Evolutionary conservation across 106 monocot genomes (phyloP), one percentile per base, ranked within the genome.

Genomic region (Dendrobium officinale): DNA sequence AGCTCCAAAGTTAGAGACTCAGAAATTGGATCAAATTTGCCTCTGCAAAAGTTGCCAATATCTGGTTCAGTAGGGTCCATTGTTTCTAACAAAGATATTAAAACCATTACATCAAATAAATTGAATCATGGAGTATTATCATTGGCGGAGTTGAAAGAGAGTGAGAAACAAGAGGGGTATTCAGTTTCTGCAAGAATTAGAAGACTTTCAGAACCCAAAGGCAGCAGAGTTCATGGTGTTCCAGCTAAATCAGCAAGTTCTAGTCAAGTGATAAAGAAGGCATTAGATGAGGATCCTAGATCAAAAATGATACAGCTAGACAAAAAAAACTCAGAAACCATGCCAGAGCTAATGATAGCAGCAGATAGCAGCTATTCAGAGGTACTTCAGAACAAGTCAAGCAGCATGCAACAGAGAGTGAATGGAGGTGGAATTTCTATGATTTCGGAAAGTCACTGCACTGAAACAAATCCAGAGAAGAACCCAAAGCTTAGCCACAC

Each of bases 161-260:
- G 86, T 66, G 73, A 45, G 67, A 82, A 77, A 24, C 41, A 54
- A 18, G 73, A 84, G 79, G 42, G 13, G 70, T 90, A 90, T 64
- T 18, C 67, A 49, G 59, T 78, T 77, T 42, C 89, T 67, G 55
- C 74, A 64, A 64, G 22, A 67, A 70, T 75, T 74, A 90, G 68
- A 85, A 88, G 92, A 67, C 85, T 90, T 51, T 90, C 93, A 72
- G 90, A 93, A 66, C 90, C 90, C 40, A 92, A 77, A 58, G 64
- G 81, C 27, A 79, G 51, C 68, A 75, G 9, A 67, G 51, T 51
- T 51, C 51, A 51, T 51, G 2, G 3, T 13, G 67, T 48, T 77
- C 67, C 84, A 45, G 26, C 72, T 9, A 89, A 87, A 18, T 82
- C 78, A 20, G 75, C 55, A 72, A 72, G 59, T 20, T 75, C 31